These are phyloP conservation scores for Stevia rebaudiana DNA, from an alignment of 140 eudicot species.

Conservation along the genomic window DNA sequence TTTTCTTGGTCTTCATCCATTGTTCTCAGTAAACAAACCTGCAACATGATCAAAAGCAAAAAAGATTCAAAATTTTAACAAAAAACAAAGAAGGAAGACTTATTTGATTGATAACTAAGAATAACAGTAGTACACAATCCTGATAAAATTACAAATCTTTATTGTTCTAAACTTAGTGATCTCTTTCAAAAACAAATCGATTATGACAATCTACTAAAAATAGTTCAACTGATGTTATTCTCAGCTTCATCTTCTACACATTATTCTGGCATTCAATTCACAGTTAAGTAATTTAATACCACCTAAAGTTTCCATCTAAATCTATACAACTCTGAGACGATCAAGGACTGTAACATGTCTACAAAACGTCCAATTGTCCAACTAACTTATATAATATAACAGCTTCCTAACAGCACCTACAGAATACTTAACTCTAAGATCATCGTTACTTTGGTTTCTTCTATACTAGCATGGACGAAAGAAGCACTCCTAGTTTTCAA, in stretches of 20 bases:
- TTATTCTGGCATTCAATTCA: too few relatives aligned
- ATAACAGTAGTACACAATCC: conserved; percentile 2
- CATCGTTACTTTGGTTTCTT: not conserved
- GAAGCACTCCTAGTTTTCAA: not conserved
- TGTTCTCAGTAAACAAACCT: conserved; percentile 15
- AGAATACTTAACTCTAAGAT: not conserved
- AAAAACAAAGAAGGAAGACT: not conserved
- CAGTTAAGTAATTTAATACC: not conserved
- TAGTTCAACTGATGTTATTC: not conserved
- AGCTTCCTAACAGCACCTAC: not conserved
- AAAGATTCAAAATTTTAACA: not conserved
- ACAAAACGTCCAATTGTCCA: not conserved
- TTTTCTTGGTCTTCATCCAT: conserved; percentile 87
- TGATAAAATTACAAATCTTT: not conserved
- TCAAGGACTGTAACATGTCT: too few relatives aligned
- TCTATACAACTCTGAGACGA: not conserved
- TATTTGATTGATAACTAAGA: not conserved
- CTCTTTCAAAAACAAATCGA: not conserved
- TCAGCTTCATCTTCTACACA: too few relatives aligned
- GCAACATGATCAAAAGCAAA: conserved; percentile 6
- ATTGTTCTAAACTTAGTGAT: not conserved
- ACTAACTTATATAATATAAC: too few relatives aligned
- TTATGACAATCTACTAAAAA: not conserved
- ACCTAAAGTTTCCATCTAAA: not conserved
- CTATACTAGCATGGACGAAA: too few relatives aligned